phyloP scores from a whole-genome alignment of 1,284 basidiomycete species.

The Ceratobasidium sp. region DNA sequence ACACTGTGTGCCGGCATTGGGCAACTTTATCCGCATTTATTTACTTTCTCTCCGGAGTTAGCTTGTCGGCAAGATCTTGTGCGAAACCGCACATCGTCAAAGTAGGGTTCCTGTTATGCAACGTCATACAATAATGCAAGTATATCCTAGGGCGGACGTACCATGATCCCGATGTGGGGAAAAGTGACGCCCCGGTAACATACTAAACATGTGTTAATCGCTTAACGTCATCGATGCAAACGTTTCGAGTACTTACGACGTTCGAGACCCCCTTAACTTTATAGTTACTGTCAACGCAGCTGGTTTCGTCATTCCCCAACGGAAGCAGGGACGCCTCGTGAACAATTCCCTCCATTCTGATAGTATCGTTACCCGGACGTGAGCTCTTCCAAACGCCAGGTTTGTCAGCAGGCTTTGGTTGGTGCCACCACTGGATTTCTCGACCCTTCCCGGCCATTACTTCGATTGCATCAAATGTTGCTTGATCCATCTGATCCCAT shows the following conservation, averaged over 20 bases:
- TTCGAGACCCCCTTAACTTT: constrained; percentile 24
- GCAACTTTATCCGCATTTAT: not conserved
- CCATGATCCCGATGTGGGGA: constrained; percentile 48
- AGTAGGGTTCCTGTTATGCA: constrained; percentile 34
- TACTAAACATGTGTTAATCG: constrained; percentile 24
- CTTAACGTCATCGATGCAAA: not conserved
- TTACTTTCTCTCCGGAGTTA: constrained; percentile 22
- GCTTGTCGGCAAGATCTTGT: constrained; percentile 50
- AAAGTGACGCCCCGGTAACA: constrained; percentile 48
- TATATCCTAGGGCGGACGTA: not conserved
- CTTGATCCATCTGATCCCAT: constrained; percentile 48
- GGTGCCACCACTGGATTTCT: constrained; percentile 48
- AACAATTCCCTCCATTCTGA: constrained; percentile 47
- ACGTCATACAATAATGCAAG: not conserved
- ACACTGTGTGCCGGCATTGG: not conserved
- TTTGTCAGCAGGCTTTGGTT: constrained; percentile 18
- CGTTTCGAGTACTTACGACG: constrained; percentile 20
- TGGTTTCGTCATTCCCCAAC: constrained; percentile 18
- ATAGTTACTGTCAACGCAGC: constrained; percentile 32
- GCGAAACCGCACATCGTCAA: constrained; percentile 50
- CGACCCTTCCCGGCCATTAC: constrained; percentile 43
- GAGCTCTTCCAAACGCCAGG: not conserved
- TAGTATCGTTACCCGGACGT: constrained; percentile 31
- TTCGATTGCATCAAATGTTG: constrained; percentile 48
- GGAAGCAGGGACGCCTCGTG: constrained; percentile 49